Conservation (phyloP, 805 yeast genomes). For the Monosporozyma aerobia region DNA sequence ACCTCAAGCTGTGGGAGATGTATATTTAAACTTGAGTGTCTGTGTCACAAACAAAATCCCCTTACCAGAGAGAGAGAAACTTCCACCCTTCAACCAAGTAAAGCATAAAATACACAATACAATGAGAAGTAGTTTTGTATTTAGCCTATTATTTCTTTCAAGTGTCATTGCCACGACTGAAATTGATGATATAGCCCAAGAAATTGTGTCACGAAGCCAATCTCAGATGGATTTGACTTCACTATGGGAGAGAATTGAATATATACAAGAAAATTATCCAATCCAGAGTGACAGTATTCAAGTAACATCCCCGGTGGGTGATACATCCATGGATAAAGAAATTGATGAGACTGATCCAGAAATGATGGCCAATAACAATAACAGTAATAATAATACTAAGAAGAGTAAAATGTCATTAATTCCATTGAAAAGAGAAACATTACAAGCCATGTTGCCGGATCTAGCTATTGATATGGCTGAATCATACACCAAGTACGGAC, state of each 20-base stretch:
- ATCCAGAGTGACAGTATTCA: neutral
- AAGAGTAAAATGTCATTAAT: neutral
- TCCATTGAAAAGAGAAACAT: neutral
- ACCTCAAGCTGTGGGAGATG: neutral
- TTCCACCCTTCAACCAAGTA: too few species aligned
- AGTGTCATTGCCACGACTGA: neutral
- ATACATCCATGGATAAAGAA: neutral
- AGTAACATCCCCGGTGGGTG: neutral
- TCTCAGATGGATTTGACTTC: neutral
- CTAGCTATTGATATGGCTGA: neutral
- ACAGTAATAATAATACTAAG: neutral
- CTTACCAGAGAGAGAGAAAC: neutral
- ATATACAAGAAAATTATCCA: neutral
- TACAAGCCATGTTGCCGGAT: neutral
- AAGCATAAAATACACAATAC: neutral
- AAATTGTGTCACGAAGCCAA: neutral
- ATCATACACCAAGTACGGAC: neutral
- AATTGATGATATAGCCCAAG: neutral
- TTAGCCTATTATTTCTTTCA: neutral
- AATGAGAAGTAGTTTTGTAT: neutral
- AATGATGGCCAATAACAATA: neutral
- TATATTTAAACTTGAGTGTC: neutral
- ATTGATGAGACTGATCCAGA: neutral
- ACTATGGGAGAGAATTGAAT: neutral
- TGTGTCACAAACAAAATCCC: neutral